These are phyloP conservation scores for Ammopiptanthus mongolicus DNA, from an alignment of 306 rosid genomes.

Conservation along the genomic window DNA sequence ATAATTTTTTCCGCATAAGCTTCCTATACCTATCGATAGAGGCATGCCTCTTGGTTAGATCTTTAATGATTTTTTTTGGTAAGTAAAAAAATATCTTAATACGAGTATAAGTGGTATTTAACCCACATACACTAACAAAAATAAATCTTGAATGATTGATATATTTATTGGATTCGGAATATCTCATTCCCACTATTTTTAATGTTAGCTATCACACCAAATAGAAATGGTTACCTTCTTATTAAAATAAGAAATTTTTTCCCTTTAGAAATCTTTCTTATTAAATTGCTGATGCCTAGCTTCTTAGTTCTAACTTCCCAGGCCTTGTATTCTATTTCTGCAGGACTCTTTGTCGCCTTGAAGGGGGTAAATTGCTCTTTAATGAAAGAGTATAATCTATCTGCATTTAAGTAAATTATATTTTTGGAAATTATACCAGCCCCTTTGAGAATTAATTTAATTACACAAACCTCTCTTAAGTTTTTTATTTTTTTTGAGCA, in stretches of 20 bases:
- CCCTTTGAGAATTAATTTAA: too few species aligned
- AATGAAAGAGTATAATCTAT: too few species aligned
- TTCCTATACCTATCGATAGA: too few species aligned
- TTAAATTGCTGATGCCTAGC: background rate
- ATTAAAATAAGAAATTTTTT: background rate
- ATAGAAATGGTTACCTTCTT: background rate
- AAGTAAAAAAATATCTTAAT: too few species aligned
- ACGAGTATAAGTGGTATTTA: too few species aligned
- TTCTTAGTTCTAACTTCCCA: background rate
- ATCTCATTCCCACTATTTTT: background rate
- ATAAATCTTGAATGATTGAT: background rate
- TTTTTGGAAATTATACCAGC: too few species aligned
- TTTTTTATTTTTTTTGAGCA: too few species aligned
- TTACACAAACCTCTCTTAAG: too few species aligned
- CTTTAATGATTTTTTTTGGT: background rate
- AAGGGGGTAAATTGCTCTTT: background rate
- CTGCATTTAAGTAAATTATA: too few species aligned
- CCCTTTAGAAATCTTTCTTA: background rate
- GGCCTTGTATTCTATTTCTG: background rate
- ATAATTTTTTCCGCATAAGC: too few species aligned
- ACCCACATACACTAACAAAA: too few species aligned
- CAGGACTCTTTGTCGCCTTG: background rate
- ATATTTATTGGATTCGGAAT: background rate
- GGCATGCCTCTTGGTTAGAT: background rate
- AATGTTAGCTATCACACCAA: background rate